phyloP scores from a whole-genome alignment of 1,284 basidiomycete species.

The Porodaedalea pini region DNA sequence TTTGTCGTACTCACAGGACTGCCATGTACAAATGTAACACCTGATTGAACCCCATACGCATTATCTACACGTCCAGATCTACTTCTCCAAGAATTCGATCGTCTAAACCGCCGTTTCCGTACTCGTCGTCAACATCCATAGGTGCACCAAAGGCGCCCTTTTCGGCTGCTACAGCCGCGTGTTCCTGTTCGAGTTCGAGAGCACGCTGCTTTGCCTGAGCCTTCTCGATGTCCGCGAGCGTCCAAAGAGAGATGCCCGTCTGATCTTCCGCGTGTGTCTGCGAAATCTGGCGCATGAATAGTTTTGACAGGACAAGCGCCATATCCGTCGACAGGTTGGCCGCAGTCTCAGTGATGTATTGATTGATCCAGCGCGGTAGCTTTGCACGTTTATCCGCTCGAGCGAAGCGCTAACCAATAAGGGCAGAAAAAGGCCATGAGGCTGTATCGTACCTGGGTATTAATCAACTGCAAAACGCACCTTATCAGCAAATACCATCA shows the following conservation, averaged over 20 bases:
- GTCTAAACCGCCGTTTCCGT: constrained; percentile 69
- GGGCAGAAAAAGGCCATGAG: constrained; percentile 13
- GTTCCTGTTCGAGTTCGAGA: constrained; percentile 46
- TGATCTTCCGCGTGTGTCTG: constrained; percentile 95
- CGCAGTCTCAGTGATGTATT: constrained; percentile 96
- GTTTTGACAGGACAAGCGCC: constrained; percentile 92
- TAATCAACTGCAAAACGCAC: constrained; percentile 40
- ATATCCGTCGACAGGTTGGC: constrained; percentile 98
- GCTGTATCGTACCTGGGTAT: constrained; percentile 2
- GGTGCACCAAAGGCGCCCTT: constrained; percentile 27
- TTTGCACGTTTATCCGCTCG: constrained; percentile 96
- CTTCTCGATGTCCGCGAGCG: constrained; percentile 78
- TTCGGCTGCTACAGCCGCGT: constrained; percentile 27
- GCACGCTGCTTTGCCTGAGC: constrained; percentile 77
- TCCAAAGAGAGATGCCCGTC: constrained; percentile 95
- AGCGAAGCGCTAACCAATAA: constrained; percentile 79
- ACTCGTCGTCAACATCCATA: constrained; percentile 47
- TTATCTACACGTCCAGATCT: constrained; percentile 41
- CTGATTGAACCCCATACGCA: neutral
- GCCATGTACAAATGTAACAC: neutral
- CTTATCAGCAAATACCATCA: constrained; percentile 99
- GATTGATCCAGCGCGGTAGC: constrained; percentile 98
- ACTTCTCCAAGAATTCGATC: constrained; percentile 63
- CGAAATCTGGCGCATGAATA: constrained; percentile 97
- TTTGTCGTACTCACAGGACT: constrained; percentile 1